Evolutionary conservation across 2,329 filamentous ascomycete genomes (phyloP).

Genomic region (Ophiocordyceps australis): DNA sequence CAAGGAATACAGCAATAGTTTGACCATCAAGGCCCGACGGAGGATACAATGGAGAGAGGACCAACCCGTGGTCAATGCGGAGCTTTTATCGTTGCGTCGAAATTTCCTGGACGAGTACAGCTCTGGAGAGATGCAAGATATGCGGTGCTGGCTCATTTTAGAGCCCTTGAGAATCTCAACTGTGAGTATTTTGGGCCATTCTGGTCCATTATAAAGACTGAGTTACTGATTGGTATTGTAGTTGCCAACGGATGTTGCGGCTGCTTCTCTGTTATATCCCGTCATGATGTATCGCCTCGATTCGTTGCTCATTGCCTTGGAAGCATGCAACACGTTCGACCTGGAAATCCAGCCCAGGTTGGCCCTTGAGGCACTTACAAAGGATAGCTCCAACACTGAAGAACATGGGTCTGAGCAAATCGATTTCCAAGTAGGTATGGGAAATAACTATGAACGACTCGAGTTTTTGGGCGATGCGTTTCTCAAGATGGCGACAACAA

Average conservation of each 20-base stretch:
- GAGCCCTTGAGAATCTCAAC: constrained; percentile 62
- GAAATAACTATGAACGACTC: constrained; percentile 82
- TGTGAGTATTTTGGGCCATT: constrained; percentile 26
- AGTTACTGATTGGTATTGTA: constrained; percentile 12
- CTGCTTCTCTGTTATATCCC: constrained; percentile 60
- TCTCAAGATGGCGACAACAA: constrained; percentile 87
- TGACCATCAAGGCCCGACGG: constrained; percentile 42
- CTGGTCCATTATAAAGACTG: constrained; percentile 2
- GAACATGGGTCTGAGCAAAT: constrained; percentile 50
- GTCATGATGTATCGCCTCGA: constrained; percentile 75
- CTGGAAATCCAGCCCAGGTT: constrained; percentile 47
- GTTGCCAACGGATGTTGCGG: constrained; percentile 52
- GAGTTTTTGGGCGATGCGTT: constrained; percentile 91
- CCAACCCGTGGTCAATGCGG: constrained; percentile 69
- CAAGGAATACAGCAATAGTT: constrained; percentile 66
- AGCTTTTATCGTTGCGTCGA: constrained; percentile 57
- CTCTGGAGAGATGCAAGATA: constrained; percentile 25
- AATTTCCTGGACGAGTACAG: constrained; percentile 62
- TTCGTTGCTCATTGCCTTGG: constrained; percentile 59
- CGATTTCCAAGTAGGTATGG: constrained; percentile 72
- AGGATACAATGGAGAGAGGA: constrained; percentile 35
- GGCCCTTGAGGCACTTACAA: constrained; percentile 80
- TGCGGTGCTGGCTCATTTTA: constrained; percentile 49
- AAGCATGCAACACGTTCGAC: constrained; percentile 49
- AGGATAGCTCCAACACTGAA: constrained; percentile 72